phyloP scores from a whole-genome alignment of 352 stramenopile genomes.

The Paralagenidium karlingii region DNA sequence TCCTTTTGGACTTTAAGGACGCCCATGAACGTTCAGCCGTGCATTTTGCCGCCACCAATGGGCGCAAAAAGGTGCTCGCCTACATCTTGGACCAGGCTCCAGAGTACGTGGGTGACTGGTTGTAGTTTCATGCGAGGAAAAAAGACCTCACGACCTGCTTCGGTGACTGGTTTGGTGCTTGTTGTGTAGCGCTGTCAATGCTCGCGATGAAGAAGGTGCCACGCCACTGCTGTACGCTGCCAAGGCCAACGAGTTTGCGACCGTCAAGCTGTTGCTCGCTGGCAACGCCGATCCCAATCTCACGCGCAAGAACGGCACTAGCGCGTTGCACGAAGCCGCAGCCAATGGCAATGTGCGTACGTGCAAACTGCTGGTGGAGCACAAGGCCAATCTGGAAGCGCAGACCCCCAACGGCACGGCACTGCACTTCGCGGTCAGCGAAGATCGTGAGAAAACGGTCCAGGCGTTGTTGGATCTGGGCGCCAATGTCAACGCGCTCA shows the following conservation, averaged over 20 bases:
- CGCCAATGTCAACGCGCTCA: slow-evolving; percentile 51
- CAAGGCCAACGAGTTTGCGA: slow-evolving; percentile 66
- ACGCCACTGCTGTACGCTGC: slow-evolving; percentile 55
- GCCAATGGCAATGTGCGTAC: slow-evolving; percentile 53
- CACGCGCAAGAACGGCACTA: slow-evolving; percentile 42
- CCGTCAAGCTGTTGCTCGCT: slow-evolving; percentile 49
- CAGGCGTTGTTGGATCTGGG: slow-evolving; percentile 38
- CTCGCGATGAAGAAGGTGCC: slow-evolving; percentile 55
- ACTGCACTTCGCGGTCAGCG: slow-evolving; percentile 71
- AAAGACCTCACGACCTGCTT: not conserved
- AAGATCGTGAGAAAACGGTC: slow-evolving; percentile 69
- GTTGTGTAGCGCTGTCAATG: slow-evolving; percentile 18
- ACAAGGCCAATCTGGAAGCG: slow-evolving; percentile 38
- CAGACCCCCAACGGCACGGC: slow-evolving; percentile 57
- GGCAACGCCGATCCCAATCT: slow-evolving; percentile 36
- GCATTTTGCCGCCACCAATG: slow-evolving; percentile 69
- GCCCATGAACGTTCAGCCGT: slow-evolving; percentile 67
- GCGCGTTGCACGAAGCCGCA: slow-evolving; percentile 52
- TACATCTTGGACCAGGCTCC: slow-evolving; percentile 56
- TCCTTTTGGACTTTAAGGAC: slow-evolving; percentile 64
- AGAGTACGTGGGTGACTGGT: slow-evolving; percentile 11
- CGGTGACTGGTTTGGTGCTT: not conserved
- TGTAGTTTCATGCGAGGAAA: not conserved
- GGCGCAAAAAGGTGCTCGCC: slow-evolving; percentile 55
- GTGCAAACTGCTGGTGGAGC: slow-evolving; percentile 36